Conservation (phyloP, 257 asterid genomes). For the Capsicum pubescens region DNA sequence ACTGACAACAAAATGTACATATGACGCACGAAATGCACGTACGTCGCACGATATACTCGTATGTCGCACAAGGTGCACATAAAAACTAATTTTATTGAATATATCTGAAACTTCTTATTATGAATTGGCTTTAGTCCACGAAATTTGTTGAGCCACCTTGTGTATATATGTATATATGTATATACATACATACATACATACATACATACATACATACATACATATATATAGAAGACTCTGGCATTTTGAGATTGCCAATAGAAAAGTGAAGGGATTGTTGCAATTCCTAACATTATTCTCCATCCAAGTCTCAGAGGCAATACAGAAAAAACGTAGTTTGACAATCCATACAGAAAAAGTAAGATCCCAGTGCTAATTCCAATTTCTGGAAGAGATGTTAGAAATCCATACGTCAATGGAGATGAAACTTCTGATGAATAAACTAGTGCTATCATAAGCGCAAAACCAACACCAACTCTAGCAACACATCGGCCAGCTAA, state of each 20-base stretch:
- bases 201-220: constrained; percentile 45
- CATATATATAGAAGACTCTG: constrained; percentile 71
- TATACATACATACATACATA: constrained; percentile 45
- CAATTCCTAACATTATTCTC: constrained; percentile 81
- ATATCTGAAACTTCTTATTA: no score
- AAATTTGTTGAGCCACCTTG: no score
- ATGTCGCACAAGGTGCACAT: no score
- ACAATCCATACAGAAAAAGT: constrained; percentile 61
- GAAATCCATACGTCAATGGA: constrained; percentile 63
- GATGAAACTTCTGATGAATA: constrained; percentile 78
- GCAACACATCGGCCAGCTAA: constrained; percentile 63
- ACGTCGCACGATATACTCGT: no score
- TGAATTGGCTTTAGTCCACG: no score
- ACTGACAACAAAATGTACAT: no score
- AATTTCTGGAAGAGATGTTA: constrained; percentile 70
- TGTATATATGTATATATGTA: no score
- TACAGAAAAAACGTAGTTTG: constrained; percentile 52
- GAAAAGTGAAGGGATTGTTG: constrained; percentile 62
- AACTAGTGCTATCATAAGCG: constrained; percentile 87
- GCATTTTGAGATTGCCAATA: constrained; percentile 60
- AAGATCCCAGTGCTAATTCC: constrained; percentile 69
- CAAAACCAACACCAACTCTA: constrained; percentile 82
- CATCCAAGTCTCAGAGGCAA: constrained; percentile 54
- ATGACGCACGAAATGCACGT: no score
- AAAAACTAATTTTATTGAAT: no score